Percentiles rank a stretch among this genome's conserved stretches.
phyloP scores from a whole-genome alignment of 2,329 filamentous ascomycete genomes.

The Sphaceloma murrayae region DNA sequence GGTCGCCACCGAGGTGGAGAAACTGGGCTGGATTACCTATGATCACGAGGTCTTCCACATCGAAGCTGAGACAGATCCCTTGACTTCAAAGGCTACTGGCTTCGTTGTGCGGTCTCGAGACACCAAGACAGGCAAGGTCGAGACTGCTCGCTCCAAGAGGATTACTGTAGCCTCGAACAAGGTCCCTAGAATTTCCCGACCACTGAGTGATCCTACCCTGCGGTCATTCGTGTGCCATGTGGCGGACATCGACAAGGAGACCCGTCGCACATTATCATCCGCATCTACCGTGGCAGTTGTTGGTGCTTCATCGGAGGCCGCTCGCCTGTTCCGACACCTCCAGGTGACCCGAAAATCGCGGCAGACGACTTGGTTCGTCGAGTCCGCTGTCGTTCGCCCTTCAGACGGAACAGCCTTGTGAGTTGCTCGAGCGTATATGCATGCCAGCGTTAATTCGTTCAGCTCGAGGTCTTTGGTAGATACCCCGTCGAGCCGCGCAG shows the following conservation, averaged over 20 bases:
- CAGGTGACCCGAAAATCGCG: conserved; percentile 20
- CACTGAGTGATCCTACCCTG: too few species aligned
- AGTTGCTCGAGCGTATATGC: neutral
- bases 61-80: conserved; percentile 13
- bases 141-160: too few species aligned
- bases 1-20: conserved; percentile 22
- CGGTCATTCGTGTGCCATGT: too few species aligned
- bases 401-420: conserved; percentile 22
- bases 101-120: conserved; percentile 15
- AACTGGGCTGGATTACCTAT: conserved; percentile 23
- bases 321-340: conserved; percentile 23
- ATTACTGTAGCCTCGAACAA: too few species aligned
- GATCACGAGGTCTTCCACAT: conserved; percentile 21
- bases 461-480: conserved; percentile 19
- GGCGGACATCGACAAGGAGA: too few species aligned
- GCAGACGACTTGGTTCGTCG: conserved; percentile 21
- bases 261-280: too few species aligned
- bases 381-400: conserved; percentile 22
- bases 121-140: too few species aligned
- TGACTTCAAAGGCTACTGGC: neutral
- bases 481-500: neutral
- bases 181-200: too few species aligned
- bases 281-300: conserved; percentile 24
- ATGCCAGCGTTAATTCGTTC: neutral
- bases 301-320: conserved; percentile 23